Conservation (phyloP, 306 rosid genomes). For the Crotalaria pallida region DNA sequence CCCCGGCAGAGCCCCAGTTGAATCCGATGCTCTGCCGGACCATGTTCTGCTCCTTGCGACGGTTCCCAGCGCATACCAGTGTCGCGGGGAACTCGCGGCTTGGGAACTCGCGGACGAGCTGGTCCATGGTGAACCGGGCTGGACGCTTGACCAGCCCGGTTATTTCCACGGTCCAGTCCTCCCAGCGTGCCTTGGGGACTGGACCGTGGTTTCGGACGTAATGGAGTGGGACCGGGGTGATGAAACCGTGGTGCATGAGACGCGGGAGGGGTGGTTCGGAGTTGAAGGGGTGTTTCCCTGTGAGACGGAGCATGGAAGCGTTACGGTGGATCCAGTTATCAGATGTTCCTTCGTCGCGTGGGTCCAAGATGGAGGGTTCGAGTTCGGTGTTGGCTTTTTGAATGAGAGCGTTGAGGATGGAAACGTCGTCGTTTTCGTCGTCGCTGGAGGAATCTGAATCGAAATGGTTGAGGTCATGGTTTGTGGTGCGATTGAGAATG, state of each 20-base stretch:
- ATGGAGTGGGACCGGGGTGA: constrained; percentile 75
- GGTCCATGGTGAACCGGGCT: constrained; percentile 48
- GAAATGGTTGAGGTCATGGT: neutral
- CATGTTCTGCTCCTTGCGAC: constrained; percentile 80
- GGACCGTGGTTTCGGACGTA: constrained; percentile 81
- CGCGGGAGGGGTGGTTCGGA: constrained; percentile 44
- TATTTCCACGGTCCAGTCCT: constrained; percentile 60
- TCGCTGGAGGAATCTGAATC: constrained; percentile 33
- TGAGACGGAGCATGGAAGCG: constrained; percentile 62
- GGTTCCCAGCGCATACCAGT: constrained; percentile 67
- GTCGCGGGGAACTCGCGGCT: constrained; percentile 53
- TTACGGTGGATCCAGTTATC: constrained; percentile 70
- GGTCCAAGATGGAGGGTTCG: constrained; percentile 48
- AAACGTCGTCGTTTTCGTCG: constrained; percentile 25
- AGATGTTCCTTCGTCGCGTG: constrained; percentile 53
- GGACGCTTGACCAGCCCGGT: constrained; percentile 63
- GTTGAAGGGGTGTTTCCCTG: constrained; percentile 63
- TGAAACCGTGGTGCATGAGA: constrained; percentile 77
- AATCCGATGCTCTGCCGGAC: constrained; percentile 67
- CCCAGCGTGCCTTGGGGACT: constrained; percentile 56
- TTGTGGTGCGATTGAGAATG: constrained; percentile 7
- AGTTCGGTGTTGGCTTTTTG: constrained; percentile 34
- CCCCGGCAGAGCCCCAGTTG: constrained; percentile 74
- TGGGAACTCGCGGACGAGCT: constrained; percentile 43
- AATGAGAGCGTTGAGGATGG: constrained; percentile 17